phyloP scores from a whole-genome alignment of 257 asterid species.

The Nicotiana tabacum region DNA sequence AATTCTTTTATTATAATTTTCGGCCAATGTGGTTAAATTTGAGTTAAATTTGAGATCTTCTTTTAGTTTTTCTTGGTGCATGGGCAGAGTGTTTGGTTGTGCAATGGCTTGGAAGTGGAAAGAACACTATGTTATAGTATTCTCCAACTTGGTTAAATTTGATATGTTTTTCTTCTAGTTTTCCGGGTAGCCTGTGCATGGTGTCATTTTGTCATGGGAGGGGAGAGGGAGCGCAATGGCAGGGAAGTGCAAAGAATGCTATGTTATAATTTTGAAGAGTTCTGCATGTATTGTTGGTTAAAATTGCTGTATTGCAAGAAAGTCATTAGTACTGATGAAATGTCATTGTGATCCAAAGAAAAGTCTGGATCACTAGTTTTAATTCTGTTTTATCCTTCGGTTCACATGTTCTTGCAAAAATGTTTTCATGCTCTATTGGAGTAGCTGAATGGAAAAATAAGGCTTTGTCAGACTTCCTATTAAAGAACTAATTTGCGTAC shows the following conservation, averaged over 20 bases:
- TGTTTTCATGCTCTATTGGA: background rate
- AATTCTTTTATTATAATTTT: too few species aligned
- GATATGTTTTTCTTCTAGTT: background rate
- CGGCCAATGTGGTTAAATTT: background rate
- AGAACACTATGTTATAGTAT: background rate
- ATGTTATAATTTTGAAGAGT: background rate
- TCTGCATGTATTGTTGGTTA: background rate
- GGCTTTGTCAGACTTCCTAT: background rate
- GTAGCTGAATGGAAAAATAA: background rate
- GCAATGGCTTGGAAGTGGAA: background rate
- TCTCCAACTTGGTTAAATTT: background rate
- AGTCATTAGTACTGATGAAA: background rate
- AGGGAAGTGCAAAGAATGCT: background rate
- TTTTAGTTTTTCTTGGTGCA: background rate
- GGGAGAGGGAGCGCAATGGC: background rate
- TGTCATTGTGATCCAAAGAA: background rate
- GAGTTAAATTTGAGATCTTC: background rate
- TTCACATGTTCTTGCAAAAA: background rate
- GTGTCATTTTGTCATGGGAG: background rate
- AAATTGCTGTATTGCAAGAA: background rate
- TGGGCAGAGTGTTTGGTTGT: background rate
- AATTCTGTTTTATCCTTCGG: background rate
- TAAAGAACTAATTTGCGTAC: background rate
- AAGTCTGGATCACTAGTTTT: background rate
- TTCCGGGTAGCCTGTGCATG: background rate